Evolutionary conservation across 768 basidiomycete genomes (phyloP), one percentile per base, ranked within the genome.

Genomic region (Lentinus tigrinus): DNA sequence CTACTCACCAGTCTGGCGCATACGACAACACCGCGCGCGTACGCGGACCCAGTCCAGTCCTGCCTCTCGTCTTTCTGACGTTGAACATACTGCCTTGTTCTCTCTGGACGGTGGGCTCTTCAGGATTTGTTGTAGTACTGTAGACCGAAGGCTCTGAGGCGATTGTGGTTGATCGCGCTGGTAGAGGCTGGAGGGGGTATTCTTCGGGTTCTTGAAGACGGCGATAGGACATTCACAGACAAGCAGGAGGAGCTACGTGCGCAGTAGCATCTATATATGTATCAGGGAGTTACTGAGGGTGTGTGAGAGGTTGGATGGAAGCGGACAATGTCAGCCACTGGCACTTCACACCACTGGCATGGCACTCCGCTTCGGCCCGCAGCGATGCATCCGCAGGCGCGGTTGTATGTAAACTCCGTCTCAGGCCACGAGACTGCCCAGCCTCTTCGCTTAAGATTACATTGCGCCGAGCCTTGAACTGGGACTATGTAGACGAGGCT

Each of bases 1-100:
- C 31, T 9, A 65, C 83, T 54, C 60, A 91, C 90, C 91, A 93
- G 65, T 93, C 91, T 0, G 88, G 87, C 23, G 82, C 80, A 73
- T 93, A 92, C 3, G 87, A 87, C 39, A 76, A 65, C 21, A 89
- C 58, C 10, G 90, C 27, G 17, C 31, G 49, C 26, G 39, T 43
- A 2, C 58, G 42, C 27, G 14, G 42, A 24, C 52, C 26, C 38
- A 57, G 76, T 74, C 57, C 75, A 70, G 11, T 62, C 69, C 57
- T 70, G 69, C 51, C 14, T 16, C 38, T n/a, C 24, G 42, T 8
- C 11, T 46, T n/a, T 9, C 38, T n/a, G 38, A 43, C 7, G 23
- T 46, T 26, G 5, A 24, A 24, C 43, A 23, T 46, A 5, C 3
- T 14, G 8, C 14, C 23, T 19, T 23, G 21, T 46, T 11, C 14